Conservation (phyloP, 257 asterid species). For the Forsythia suspensa region DNA sequence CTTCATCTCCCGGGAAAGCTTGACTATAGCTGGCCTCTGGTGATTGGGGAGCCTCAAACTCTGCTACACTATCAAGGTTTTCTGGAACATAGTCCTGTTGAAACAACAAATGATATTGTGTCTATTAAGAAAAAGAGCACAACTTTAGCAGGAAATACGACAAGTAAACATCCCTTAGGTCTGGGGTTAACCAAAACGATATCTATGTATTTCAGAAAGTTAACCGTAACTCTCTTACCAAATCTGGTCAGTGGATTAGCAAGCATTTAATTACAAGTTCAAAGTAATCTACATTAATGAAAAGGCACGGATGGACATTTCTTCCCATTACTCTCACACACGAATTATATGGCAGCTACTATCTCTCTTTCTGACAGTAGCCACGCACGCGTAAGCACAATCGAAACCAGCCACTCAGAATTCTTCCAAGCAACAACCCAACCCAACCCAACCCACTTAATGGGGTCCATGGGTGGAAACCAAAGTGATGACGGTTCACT, state of each 20-base stretch:
- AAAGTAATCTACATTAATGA: background rate
- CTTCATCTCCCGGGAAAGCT: constrained; percentile 63
- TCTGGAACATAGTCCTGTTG: constrained; percentile 72
- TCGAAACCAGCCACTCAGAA: background rate
- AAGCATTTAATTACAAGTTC: background rate
- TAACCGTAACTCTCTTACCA: no score
- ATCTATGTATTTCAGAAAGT: no score
- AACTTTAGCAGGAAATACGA: background rate
- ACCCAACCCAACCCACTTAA: no score
- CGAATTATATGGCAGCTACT: background rate
- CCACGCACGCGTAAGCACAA: background rate
- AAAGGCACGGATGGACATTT: background rate
- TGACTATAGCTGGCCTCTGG: constrained; percentile 83
- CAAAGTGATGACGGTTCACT: background rate
- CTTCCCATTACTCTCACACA: background rate
- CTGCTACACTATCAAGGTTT: constrained; percentile 71
- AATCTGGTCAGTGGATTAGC: no score
- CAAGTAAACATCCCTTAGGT: no score
- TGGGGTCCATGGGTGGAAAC: background rate
- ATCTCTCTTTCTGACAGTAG: background rate
- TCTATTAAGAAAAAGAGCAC: background rate
- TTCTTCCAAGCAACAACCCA: background rate
- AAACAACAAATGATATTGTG: constrained; percentile 1
- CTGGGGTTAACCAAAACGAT: no score
- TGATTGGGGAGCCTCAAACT: constrained; percentile 87